phyloP scores from a whole-genome alignment of 225 moss, liverwort and hornwort species.

The Sphagnum tenellum region DNA sequence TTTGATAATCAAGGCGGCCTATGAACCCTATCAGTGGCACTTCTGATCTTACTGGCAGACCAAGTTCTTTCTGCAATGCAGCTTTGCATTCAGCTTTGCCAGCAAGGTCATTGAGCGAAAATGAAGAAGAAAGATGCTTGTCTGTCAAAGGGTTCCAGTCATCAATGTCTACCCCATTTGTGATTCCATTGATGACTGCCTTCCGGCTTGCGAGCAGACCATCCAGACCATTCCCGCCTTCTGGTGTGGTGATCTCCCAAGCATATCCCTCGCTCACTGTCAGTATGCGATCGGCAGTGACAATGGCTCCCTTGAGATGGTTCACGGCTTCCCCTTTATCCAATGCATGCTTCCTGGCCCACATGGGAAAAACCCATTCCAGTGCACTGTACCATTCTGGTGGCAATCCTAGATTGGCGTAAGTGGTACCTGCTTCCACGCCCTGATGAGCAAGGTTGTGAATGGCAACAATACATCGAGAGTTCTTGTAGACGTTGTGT shows the following conservation, averaged over 20 bases:
- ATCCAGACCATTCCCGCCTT: slow-evolving; percentile 92
- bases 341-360: slow-evolving; percentile 86
- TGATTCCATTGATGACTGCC: slow-evolving; percentile 91
- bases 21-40: slow-evolving; percentile 92
- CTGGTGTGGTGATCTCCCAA: slow-evolving; percentile 94
- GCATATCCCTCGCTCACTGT: slow-evolving; percentile 94
- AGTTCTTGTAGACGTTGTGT: slow-evolving; percentile 43
- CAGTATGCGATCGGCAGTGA: slow-evolving; percentile 82
- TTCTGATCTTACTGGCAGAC: slow-evolving; percentile 60
- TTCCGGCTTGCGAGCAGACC: slow-evolving; percentile 65
- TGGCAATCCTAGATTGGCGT: slow-evolving; percentile 61
- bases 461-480: slow-evolving; percentile 68
- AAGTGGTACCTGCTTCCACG: slow-evolving; percentile 87
- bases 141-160: slow-evolving; percentile 88
- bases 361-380: slow-evolving; percentile 96
- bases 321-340: slow-evolving; percentile 98
- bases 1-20: slow-evolving; percentile 82
- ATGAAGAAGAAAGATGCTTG: slow-evolving; percentile 38
- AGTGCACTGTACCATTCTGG: slow-evolving; percentile 84
- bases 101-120: slow-evolving; percentile 31
- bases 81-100: slow-evolving; percentile 90
- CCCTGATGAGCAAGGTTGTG: slow-evolving; percentile 96
- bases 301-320: slow-evolving; percentile 87
- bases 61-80: slow-evolving; percentile 81
- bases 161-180: slow-evolving; percentile 86